Base-by-base conservation (phyloP, 2,329 filamentous ascomycete genomes). In the Exophiala dermatitidis region DNA sequence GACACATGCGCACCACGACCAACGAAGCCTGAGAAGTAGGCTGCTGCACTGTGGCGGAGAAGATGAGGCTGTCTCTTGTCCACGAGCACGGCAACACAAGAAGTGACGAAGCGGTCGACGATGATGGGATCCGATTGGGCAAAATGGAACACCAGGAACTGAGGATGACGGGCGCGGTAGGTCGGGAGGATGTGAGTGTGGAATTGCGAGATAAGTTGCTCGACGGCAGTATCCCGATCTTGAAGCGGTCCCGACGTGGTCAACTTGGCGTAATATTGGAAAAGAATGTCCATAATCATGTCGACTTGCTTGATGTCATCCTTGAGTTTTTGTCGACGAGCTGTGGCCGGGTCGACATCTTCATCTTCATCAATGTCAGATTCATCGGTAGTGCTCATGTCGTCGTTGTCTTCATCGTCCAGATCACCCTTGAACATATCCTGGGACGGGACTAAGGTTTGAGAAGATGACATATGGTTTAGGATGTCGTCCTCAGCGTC, bases 71-170 rank as follows among this genome's bases (percentile, higher is more conserved):
- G 81, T 12, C 70, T 68, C 55, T 84, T 85, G 67, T 88, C 83
- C 62, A 87, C 84, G 38, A 86, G 81, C 28, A 88, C 76, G 56
- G 86, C 78, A 37, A 88, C 80, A 60, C 91, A 86, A 28, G 84
- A 85, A 33, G 85, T 85, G 41, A 88, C 85, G 65, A 97, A 97
- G 46, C 84, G 81, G 64, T 93, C 88, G 53, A 88, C 85, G 45
- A 95, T 81, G 42, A 80, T 78, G 31, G 86, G 83, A 5, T 88
- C 87, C 53, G 80, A 81, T 69, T 98, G 91, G 10, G 88, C 87
- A 67, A 95, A 96, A 71, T 96, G 91, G 71, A 98, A 98, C 47
- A 97, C 79, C 45, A 98, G 80, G 64, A 97, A 98, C 65, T 98
- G 93, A 0, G 90, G 90, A 68, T 97, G 91, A 33, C 93, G 84